Conservation (phyloP, 495 filamentous ascomycete genomes). For the Entonaema liquescens region DNA sequence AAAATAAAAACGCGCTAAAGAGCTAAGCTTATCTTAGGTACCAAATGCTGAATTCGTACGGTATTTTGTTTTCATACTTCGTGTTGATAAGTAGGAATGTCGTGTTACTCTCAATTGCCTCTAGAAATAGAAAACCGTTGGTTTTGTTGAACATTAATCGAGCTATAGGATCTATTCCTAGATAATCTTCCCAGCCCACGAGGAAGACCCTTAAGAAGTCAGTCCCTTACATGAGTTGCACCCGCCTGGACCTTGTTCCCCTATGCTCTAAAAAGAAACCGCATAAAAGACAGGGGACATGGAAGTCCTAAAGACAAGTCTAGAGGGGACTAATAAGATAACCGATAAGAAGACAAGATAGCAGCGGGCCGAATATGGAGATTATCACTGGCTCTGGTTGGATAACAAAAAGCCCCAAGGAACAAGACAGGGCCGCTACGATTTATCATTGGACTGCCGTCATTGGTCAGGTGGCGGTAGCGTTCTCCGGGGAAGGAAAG, state of each 20-base stretch:
- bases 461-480: conserved; percentile 22
- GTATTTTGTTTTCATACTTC: conserved; percentile 17
- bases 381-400: conserved; percentile 24
- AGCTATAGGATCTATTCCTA: background rate
- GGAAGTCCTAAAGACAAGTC: background rate
- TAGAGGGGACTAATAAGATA: conserved; percentile 14
- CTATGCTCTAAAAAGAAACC: conserved; percentile 13
- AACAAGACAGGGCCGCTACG: conserved; percentile 10
- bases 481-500: conserved; percentile 40
- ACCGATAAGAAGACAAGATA: conserved; percentile 38
- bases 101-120: background rate
- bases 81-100: conserved; percentile 22
- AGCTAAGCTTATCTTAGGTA: conserved; percentile 7
- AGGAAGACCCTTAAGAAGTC: conserved; percentile 2
- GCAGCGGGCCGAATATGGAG: conserved; percentile 38
- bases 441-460: background rate
- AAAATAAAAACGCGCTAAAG: background rate
- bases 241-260: conserved; percentile 25
- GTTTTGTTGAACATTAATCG: background rate
- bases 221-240: conserved; percentile 13
- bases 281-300: background rate
- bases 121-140: conserved; percentile 17
- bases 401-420: conserved; percentile 4
- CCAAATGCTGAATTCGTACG: conserved; percentile 7
- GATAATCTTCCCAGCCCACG: background rate